Evolutionary conservation across 495 filamentous ascomycete species (phyloP), one percentile per base, ranked within the genome.

Genomic region (Parathielavia appendiculata): DNA sequence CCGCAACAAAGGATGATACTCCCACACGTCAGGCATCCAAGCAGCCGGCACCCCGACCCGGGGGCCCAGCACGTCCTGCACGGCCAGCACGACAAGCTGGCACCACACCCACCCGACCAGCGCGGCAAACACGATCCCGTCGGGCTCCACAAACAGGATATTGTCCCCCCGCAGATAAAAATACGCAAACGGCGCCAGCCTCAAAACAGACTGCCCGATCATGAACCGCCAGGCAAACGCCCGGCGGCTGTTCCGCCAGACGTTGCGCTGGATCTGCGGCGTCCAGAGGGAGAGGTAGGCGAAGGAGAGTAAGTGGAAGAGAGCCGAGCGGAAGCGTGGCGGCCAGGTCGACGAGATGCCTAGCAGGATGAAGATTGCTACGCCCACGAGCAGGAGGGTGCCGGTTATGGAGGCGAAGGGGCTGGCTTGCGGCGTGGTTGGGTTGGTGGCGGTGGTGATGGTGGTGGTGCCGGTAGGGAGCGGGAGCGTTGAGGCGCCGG

Each of bases 1-100:
- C n/a, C 89, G 83, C 17, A 98, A 74, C 4, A 95, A 79, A 0
- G 91, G 91, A 68, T 98, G 93, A 60, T 98, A 98, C 64, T 98
- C 93, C 76, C 93, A 98, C 5, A 90, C 93, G 49, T 79, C 77
- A 4, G 88, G 88, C 47, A 87, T 83, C 88, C 89, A 95, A 49
- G 80, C 77, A 22, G 79, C 78, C 0, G 77, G 78, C 3, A 82
- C 64, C 30, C 80, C 76, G 56, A 91, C 90, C 44, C 93, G 73
- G 0, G 92, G 90, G 0, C 92, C 93, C n/a, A 96, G 73, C 19
- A 96, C 76, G 58, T 90, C 87, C 73, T 98, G 92, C 58, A 81
- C 85, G 2, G 76, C 80, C 14, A 98, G 74, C 13, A 87, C 68
- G 73, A 88, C 85, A 36, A 92, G 81, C 69, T 98, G 93, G n/a